phyloP scores from a whole-genome alignment of 768 basidiomycete species.

The Boletus edulis region DNA sequence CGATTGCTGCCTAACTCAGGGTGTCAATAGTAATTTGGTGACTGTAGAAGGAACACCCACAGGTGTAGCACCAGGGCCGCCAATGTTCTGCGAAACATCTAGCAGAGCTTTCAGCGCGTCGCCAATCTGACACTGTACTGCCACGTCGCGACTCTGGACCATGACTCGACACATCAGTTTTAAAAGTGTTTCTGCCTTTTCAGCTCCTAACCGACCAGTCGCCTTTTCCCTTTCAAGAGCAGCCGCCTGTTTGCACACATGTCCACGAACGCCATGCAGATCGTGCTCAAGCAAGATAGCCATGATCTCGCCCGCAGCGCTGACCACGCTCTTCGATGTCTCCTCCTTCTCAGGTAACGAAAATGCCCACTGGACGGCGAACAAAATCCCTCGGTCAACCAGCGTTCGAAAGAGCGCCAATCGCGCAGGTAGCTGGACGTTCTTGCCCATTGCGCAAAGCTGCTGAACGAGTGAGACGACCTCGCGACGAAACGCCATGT shows the following conservation, averaged over 20 bases:
- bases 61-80: slow-evolving; percentile 36
- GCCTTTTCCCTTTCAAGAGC: slow-evolving; percentile 68
- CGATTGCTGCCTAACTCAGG: slow-evolving; percentile 26
- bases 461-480: slow-evolving; percentile 89
- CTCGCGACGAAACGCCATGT: slow-evolving; percentile 61
- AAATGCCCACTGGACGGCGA: slow-evolving; percentile 92
- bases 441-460: slow-evolving; percentile 94
- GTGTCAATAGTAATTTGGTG: slow-evolving; percentile 2
- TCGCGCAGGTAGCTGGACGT: slow-evolving; percentile 86
- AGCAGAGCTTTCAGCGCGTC: slow-evolving; percentile 83
- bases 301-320: slow-evolving; percentile 83
- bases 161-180: slow-evolving; percentile 75
- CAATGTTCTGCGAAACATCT: slow-evolving; percentile 60
- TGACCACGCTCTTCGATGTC: slow-evolving; percentile 56
- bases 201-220: slow-evolving; percentile 52
- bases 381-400: slow-evolving; percentile 84
- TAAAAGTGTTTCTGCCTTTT: slow-evolving; percentile 71
- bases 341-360: slow-evolving; percentile 59
- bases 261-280: slow-evolving; percentile 77
- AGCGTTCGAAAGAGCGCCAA: slow-evolving; percentile 83
- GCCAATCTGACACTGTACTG: slow-evolving; percentile 86
- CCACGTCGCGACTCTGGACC: slow-evolving; percentile 77
- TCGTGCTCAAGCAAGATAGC: slow-evolving; percentile 88
- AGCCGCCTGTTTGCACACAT: slow-evolving; percentile 77
- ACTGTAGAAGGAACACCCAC: slow-evolving; percentile 21